phyloP scores from a whole-genome alignment of 2,329 filamentous ascomycete species.

The Didymella arachidicola region DNA sequence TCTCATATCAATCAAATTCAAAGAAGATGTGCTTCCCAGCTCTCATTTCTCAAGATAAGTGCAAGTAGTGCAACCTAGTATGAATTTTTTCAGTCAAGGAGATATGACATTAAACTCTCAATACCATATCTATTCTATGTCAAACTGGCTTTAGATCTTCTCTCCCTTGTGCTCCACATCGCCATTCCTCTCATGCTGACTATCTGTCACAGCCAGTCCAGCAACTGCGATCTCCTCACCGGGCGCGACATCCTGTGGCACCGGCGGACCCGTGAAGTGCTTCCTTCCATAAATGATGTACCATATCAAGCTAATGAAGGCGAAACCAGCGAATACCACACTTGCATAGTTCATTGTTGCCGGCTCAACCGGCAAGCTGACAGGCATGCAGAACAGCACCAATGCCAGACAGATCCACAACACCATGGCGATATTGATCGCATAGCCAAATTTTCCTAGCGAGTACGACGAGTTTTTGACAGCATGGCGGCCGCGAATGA shows the following conservation, averaged over 20 bases:
- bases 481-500: constrained; percentile 70
- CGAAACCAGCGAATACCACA: constrained; percentile 53
- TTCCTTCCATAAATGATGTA: constrained; percentile 51
- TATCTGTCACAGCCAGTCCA: constrained; percentile 42
- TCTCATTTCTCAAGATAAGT: background rate
- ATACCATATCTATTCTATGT: background rate
- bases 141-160: constrained; percentile 15
- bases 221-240: constrained; percentile 45
- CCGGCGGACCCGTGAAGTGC: constrained; percentile 49
- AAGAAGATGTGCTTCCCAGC: background rate
- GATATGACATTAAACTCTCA: no score
- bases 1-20: background rate
- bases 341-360: constrained; percentile 55
- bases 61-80: background rate
- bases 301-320: constrained; percentile 47
- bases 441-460: constrained; percentile 71
- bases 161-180: constrained; percentile 36
- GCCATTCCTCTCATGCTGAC: constrained; percentile 33
- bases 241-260: constrained; percentile 46
- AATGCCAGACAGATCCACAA: constrained; percentile 74
- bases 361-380: constrained; percentile 53
- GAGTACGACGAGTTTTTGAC: constrained; percentile 73
- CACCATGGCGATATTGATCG: constrained; percentile 73
- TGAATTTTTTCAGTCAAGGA: no score
- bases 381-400: constrained; percentile 78